Conservation (phyloP, 148 eudicot species). For the Dianthus caryophyllus region DNA sequence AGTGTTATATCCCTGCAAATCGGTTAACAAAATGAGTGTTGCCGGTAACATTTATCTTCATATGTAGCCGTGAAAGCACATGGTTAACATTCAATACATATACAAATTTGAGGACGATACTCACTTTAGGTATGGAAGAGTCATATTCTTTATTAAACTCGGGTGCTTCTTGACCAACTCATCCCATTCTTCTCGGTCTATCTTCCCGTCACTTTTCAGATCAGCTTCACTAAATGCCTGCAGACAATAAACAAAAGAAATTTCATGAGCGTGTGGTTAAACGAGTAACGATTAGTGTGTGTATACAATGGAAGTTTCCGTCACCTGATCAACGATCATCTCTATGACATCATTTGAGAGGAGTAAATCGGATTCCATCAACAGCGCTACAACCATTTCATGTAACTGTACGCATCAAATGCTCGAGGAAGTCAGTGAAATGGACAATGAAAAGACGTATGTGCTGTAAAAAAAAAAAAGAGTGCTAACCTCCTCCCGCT, state of each 20-base stretch:
- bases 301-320: not conserved
- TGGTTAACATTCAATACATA: too few species aligned
- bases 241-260: not conserved
- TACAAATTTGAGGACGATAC: conserved; percentile 20
- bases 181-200: conserved; percentile 84
- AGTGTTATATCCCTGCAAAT: conserved; percentile 69
- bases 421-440: not conserved
- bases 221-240: conserved; percentile 83
- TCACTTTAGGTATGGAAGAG: conserved; percentile 90
- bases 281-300: not conserved
- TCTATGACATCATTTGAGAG: conserved; percentile 61
- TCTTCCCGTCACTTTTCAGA: conserved; percentile 65
- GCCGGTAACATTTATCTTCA: not conserved
- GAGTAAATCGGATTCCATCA: conserved; percentile 60
- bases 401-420: conserved; percentile 42
- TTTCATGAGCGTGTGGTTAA: not conserved
- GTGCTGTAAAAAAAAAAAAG: too few species aligned
- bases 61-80: too few species aligned
- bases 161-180: conserved; percentile 78
- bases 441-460: not conserved
- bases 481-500: conserved; percentile 70
- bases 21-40: conserved; percentile 10
- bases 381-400: conserved; percentile 71
- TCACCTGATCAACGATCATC: conserved; percentile 67
- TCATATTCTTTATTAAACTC: conserved; percentile 88